Evolutionary conservation across 345 rosid genomes (phyloP).

Genomic region (Erysimum cheiranthoides): DNA sequence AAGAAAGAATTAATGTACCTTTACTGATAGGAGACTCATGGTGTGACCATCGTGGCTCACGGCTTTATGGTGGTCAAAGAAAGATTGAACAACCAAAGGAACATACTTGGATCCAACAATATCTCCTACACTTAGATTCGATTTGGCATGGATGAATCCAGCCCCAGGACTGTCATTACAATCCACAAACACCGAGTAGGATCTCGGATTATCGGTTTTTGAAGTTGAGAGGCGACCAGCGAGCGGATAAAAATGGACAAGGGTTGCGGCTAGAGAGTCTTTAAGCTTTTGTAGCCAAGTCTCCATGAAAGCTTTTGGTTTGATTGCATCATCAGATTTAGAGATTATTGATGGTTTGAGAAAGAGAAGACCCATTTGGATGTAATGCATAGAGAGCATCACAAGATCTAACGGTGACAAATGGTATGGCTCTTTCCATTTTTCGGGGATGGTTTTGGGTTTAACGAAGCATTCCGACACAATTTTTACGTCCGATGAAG

Average conservation of each 20-base stretch:
- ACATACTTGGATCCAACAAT: constrained; percentile 57
- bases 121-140: constrained; percentile 49
- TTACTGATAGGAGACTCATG: constrained; percentile 53
- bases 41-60: constrained; percentile 68
- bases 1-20: constrained; percentile 40
- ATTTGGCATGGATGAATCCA: constrained; percentile 52
- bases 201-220: constrained; percentile 43
- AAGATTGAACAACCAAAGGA: constrained; percentile 59
- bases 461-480: constrained; percentile 64
- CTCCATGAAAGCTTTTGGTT: constrained; percentile 45
- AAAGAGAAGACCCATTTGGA: constrained; percentile 73
- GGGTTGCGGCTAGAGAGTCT: constrained; percentile 61
- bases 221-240: constrained; percentile 60
- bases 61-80: constrained; percentile 68
- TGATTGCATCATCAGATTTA: constrained; percentile 25
- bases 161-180: constrained; percentile 68
- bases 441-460: constrained; percentile 52
- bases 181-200: constrained; percentile 55
- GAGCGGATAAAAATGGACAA: constrained; percentile 66
- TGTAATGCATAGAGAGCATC: constrained; percentile 59
- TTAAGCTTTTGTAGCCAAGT: constrained; percentile 52
- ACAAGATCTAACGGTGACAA: constrained; percentile 58
- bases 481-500: constrained; percentile 36
- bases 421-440: constrained; percentile 52
- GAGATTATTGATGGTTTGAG: constrained; percentile 54